phyloP scores from a whole-genome alignment of 2,329 filamentous ascomycete species.

The Colletotrichum caudatum region DNA sequence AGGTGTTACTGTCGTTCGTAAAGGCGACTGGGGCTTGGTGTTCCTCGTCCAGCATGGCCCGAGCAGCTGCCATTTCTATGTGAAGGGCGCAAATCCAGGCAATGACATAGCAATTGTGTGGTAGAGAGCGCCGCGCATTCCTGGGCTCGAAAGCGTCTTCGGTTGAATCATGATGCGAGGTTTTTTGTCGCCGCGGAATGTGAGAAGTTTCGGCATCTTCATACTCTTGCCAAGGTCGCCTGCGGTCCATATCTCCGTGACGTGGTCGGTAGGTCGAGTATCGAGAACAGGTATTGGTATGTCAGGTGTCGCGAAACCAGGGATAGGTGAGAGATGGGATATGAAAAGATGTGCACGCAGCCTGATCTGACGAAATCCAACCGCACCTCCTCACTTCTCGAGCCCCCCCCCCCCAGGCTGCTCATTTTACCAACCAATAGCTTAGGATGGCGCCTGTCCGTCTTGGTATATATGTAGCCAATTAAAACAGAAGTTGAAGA shows the following conservation, averaged over 20 bases:
- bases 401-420: background rate
- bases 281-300: background rate
- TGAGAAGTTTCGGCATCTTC: background rate
- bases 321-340: background rate
- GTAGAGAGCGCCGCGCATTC: background rate
- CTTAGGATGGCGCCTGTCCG: background rate
- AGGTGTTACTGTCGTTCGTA: conserved; percentile 16
- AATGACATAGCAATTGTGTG: conserved; percentile 38
- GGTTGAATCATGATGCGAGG: background rate
- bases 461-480: background rate
- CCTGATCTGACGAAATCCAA: background rate
- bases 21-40: conserved; percentile 4
- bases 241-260: background rate
- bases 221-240: background rate
- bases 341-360: background rate
- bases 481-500: background rate
- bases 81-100: conserved; percentile 44
- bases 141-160: background rate
- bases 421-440: background rate
- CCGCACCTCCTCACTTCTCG: background rate
- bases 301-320: background rate
- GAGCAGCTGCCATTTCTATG: conserved; percentile 41
- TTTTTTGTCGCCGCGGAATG: background rate
- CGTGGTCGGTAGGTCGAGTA: background rate
- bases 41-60: conserved; percentile 43